Conservation (phyloP, 2,329 filamentous ascomycete genomes). For the Didymella exigua region DNA sequence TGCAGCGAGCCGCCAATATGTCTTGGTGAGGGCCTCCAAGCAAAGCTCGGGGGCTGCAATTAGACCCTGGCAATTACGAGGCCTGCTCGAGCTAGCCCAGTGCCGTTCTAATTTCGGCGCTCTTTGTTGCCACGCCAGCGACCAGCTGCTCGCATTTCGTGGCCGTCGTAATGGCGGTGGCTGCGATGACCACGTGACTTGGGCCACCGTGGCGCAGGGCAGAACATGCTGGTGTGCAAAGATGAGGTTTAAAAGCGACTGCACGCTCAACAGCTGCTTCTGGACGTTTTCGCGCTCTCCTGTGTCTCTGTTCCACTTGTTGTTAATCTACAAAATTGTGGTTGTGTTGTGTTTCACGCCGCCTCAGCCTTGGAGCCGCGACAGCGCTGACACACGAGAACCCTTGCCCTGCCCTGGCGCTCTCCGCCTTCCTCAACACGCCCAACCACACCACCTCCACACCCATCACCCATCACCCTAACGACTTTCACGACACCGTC, state of each 20-base stretch:
- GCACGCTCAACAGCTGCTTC: not conserved
- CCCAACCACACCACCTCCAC: conserved; percentile 34
- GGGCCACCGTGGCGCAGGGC: conserved; percentile 14
- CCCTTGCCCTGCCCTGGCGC: conserved; percentile 16
- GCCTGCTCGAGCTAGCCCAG: conserved; percentile 16
- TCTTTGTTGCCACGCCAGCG: conserved; percentile 23
- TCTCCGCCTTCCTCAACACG: conserved; percentile 26
- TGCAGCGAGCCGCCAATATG: conserved; percentile 1
- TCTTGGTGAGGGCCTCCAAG: conserved; percentile 8
- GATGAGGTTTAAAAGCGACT: not conserved
- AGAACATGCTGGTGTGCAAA: not conserved
- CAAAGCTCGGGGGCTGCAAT: conserved; percentile 6
- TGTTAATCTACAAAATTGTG: conserved; percentile 11
- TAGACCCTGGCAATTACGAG: conserved; percentile 26
- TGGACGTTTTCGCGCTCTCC: not conserved
- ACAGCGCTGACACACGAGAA: conserved; percentile 21
- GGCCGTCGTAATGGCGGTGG: conserved; percentile 19
- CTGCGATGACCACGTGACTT: conserved; percentile 16
- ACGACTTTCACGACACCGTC: conserved; percentile 20
- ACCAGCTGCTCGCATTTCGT: conserved; percentile 18
- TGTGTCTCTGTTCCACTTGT: conserved; percentile 2
- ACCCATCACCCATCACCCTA: conserved; percentile 29
- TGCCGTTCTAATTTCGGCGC: conserved; percentile 23
- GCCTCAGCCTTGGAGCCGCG: conserved; percentile 41
- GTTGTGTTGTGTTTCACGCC: conserved; percentile 32